Base-by-base conservation (phyloP, 2,329 filamentous ascomycete genomes). In the Neospermospora avenae region DNA sequence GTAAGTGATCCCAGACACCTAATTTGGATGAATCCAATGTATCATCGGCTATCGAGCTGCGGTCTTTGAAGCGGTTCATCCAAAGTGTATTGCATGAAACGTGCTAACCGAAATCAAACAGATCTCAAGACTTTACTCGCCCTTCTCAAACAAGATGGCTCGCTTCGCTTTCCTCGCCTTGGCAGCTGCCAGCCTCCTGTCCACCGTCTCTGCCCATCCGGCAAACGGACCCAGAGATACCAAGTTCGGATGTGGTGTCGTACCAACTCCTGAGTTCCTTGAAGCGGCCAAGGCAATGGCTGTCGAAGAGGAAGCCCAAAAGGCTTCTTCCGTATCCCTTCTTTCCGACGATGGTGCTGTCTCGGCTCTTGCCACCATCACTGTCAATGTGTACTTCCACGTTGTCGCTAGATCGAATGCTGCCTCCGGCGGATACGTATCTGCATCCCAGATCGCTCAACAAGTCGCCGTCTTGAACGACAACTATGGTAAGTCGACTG, bases 381-480 rank as follows among this genome's bases (percentile, higher is more conserved):
- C 44, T 45, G 45, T 75, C 54, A 61, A 69, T 16, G 70, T 71
- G 46, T 75, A 72, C 57, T 73, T 72, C 64, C 73, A 75, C 58
- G 70, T 74, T 53, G 64, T 74, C 41, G 68, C 70, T n/a, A 63
- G 61, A 7, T 67, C 66, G 8, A 63, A 46, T 25, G 31, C 62
- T 16, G 61, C 60, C 4, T 54, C 61, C 16, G 65, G 66, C 28
- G 69, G 70, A 41, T 70, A 72, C 59, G 59, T 73, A 54, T 61
- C 68, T 7, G 60, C 67, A 7, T n/a, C 57, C 13, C 60, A 65
- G 48, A 61, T 73, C 35, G 25, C 46, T 1, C 60, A 61, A n/a
- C 71, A 73, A 61, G 60, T 72, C 66, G 42, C 52, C 34, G 57
- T 58, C 41, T 62, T 66, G 58, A 66, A 66, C 31, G 13, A 45